Evolutionary conservation across 306 rosid genomes (phyloP).

Genomic region (Casuarina glauca): DNA sequence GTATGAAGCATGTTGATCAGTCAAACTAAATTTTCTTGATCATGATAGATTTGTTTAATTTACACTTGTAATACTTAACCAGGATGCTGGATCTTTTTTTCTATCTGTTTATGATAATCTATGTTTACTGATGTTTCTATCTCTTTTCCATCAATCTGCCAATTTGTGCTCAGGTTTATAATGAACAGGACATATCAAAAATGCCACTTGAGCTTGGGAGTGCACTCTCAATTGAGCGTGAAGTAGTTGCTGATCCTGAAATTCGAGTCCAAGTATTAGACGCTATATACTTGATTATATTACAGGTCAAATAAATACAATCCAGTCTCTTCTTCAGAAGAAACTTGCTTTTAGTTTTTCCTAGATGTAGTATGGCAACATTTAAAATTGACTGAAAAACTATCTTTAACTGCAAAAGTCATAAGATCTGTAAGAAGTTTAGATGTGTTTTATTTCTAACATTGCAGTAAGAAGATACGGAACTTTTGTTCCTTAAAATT

Average conservation of each 20-base stretch:
- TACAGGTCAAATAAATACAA: conserved; percentile 55
- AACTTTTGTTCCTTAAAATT: background rate
- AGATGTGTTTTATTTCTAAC: background rate
- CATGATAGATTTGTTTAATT: background rate
- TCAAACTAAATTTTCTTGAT: background rate
- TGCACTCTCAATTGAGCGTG: conserved; percentile 92
- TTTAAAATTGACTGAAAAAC: background rate
- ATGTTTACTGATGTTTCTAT: conserved; percentile 1
- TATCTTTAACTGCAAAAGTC: background rate
- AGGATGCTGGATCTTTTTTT: background rate
- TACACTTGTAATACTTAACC: background rate
- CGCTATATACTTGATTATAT: conserved; percentile 77
- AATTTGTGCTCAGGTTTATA: conserved; percentile 56
- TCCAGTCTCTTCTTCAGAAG: background rate
- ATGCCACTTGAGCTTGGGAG: conserved; percentile 94
- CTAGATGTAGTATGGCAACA: background rate
- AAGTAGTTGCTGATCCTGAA: conserved; percentile 71
- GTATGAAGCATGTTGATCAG: background rate
- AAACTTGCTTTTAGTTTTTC: background rate
- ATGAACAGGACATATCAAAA: conserved; percentile 69
- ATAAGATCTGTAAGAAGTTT: background rate
- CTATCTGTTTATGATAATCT: background rate
- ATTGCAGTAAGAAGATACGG: background rate
- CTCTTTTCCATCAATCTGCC: conserved; percentile 25
- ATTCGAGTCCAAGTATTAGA: conserved; percentile 82